Evolutionary conservation across 2,329 filamentous ascomycete genomes (phyloP), one percentile per base, ranked within the genome.

Genomic region (Diaporthe velutina): DNA sequence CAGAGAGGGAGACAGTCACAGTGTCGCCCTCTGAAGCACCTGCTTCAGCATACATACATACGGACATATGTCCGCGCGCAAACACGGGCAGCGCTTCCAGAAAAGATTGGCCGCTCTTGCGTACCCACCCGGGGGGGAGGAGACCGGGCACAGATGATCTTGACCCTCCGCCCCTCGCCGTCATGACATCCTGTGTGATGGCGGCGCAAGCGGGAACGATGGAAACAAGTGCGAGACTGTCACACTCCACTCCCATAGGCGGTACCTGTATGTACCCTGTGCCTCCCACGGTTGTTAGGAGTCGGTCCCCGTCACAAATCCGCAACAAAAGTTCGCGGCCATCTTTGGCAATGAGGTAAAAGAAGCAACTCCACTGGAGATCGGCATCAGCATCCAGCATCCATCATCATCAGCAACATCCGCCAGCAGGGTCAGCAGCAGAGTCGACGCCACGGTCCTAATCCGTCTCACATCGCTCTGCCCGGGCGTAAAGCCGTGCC

Each of bases 181-280:
- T 71, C 55, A 40, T 30, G 42, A 38, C 45, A 42, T 71, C 30
- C 45, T 67, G 42, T 61, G 70, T 71, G 58, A 71, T 71, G 48
- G 57, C 70, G 70, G 70, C 70, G 70, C 57, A 71, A 71, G 50
- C 70, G 70, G 70, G 55, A 71, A 40, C 70, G 42, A 71, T 61
- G 70, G 70, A 64, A 72, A 64, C 70, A 64, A 30, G 70, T 72
- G 57, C 57, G 13, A 61, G 45, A 52, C 55, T 64, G 70, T 72
- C 38, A 68, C 64, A 68, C 64, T 22, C 64, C 70, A 54, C 70
- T 35, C 33, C 54, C 30, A 38, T 7, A 40, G 13, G 40, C 5
- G 17, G 54, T 58, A 60, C 42, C 30, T 33, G 25, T 42, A 30
- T 38, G 25, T 71, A 58, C 52, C 25, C 17, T 22, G 19, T 45